phyloP scores from a whole-genome alignment of 2,329 filamentous ascomycete genomes.

The Colletotrichum truncatum region DNA sequence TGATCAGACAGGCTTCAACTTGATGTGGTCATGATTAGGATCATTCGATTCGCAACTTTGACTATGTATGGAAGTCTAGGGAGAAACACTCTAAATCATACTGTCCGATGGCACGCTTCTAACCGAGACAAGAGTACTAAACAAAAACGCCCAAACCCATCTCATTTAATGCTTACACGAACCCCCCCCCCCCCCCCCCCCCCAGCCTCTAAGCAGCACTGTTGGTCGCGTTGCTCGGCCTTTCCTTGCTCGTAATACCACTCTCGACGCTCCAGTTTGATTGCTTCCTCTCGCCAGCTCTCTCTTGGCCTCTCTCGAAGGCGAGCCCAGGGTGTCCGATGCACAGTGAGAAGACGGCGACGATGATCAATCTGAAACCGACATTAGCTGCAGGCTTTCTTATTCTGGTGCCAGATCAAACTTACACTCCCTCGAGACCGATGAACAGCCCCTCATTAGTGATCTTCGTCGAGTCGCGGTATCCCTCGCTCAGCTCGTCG shows the following conservation, averaged over 20 bases:
- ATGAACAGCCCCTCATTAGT: conserved; percentile 61
- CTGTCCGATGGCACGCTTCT: too few relatives aligned
- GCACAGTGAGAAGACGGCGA: conserved; percentile 47
- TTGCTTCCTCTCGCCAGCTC: conserved; percentile 2
- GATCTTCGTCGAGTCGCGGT: conserved; percentile 60
- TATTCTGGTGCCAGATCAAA: not conserved
- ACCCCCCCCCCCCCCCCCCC: too few relatives aligned
- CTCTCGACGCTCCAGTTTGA: conserved; percentile 15
- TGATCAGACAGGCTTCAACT: too few relatives aligned
- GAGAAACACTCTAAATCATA: too few relatives aligned
- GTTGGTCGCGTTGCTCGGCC: not conserved
- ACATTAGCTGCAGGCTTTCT: not conserved
- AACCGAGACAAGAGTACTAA: too few relatives aligned
- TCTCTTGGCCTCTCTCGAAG: conserved; percentile 33
- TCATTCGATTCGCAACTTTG: too few relatives aligned
- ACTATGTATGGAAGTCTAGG: too few relatives aligned
- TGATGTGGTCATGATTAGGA: too few relatives aligned
- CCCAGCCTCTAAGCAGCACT: too few relatives aligned
- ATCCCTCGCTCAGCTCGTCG: conserved; percentile 71
- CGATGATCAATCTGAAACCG: conserved; percentile 42
- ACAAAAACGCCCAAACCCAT: too few relatives aligned
- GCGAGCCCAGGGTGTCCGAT: conserved; percentile 53
- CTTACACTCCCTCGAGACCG: conserved; percentile 59
- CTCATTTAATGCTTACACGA: too few relatives aligned
- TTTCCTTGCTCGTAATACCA: conserved; percentile 3